These are phyloP conservation scores for Camellia japonica DNA, from an alignment of 148 eudicot genomes.

Conservation along the genomic window DNA sequence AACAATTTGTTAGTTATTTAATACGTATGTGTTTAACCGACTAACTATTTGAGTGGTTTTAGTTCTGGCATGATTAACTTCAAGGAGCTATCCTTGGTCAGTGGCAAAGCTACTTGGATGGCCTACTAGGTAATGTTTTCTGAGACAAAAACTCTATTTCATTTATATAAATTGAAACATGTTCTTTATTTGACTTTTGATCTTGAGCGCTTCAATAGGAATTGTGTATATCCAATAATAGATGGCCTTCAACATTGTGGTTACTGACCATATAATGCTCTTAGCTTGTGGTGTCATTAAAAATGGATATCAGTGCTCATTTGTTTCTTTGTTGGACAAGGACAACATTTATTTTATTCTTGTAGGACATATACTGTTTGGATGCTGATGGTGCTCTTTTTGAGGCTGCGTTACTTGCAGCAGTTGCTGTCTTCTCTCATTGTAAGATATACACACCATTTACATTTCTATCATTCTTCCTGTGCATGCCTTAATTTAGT, in stretches of 20 bases:
- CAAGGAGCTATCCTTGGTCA: conserved; percentile 80
- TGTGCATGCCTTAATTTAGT: not conserved
- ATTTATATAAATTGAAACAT: not conserved
- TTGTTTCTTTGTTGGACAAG: not conserved
- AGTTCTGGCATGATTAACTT: conserved; percentile 86
- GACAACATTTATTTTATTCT: not conserved
- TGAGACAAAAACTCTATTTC: not conserved
- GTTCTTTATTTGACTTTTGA: not conserved
- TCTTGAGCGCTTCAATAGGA: not conserved
- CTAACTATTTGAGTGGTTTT: conserved; percentile 14
- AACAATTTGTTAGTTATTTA: not conserved
- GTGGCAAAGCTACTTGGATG: conserved; percentile 99
- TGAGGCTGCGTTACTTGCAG: conserved; percentile 88
- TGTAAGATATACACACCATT: conserved; percentile 39
- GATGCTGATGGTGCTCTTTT: conserved; percentile 97
- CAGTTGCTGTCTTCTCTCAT: conserved; percentile 85
- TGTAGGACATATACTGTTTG: conserved; percentile 91
- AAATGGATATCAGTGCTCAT: not conserved
- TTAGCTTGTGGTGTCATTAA: not conserved
- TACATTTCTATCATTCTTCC: not conserved
- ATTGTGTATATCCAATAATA: not conserved
- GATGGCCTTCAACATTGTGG: not conserved
- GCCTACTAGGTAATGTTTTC: conserved; percentile 67
- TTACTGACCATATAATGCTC: not conserved
- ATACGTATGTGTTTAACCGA: too few relatives aligned